Evolutionary conservation across 2,329 filamentous ascomycete species (phyloP), one percentile per base, ranked within the genome.

Genomic region (Grosmannia clavigera): DNA sequence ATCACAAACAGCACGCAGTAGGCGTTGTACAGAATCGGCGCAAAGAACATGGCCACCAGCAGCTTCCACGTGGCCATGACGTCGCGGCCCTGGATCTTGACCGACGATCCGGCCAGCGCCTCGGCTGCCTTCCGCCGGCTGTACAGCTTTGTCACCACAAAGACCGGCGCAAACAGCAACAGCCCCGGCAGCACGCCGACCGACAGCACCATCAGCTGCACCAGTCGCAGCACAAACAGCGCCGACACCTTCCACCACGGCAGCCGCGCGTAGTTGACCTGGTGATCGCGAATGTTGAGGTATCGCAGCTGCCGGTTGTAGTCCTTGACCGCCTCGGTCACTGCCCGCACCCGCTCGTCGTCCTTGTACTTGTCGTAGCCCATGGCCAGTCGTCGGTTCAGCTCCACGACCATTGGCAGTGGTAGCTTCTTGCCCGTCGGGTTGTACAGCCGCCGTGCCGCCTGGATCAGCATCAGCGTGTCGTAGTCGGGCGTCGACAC

Each of bases 51-150:
- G 10, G 90, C 86, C n/a, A 95, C 90, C 40, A 95, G 80, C 22
- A 95, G 82, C 72, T 96, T 96, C 91, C 91, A 96, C 0, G 91
- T 95, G 0, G 90, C 90, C 79, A 95, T 91, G 59, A 96, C 91
- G 71, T 96, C 91, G 62, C 86, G 83, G 27, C 88, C 91, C 69
- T 91, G 86, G 60, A 96, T 83, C 74, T 96, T 96, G 71, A 96
- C 91, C 1, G 87, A 87, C 6, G 89, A 95, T 16, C 86, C 90
- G 19, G 90, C 90, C 61, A 95, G 78, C 2, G 91, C 91, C 72
- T 91, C 87, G 68, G 84, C 85, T 11, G 90, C 90, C 74, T 95
- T 95, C 67, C 84, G 83, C 60, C 83, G 82, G 61, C 88, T 94
- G 69, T 95, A 92, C 60, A 86, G 75, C 71, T 92, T 95, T 51